Conservation (phyloP, 179 eudicot species). For the Nepenthes alata region DNA sequence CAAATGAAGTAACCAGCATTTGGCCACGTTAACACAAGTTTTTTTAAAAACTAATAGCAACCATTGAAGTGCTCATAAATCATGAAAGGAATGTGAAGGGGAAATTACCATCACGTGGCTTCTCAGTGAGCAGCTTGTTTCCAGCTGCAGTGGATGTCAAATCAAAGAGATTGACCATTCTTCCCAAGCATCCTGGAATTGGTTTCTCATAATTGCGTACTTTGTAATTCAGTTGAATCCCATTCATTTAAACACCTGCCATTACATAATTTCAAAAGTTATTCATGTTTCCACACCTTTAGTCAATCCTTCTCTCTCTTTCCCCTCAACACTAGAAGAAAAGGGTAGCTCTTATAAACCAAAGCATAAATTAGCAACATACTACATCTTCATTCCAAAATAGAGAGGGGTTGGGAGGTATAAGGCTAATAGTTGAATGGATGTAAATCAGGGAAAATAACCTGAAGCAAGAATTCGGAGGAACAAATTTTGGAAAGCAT, state of each 20-base stretch:
- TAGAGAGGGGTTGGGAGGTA: too few species aligned
- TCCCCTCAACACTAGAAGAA: not conserved
- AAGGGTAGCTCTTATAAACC: too few species aligned
- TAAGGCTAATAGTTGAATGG: too few species aligned
- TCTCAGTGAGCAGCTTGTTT: constrained; percentile 67
- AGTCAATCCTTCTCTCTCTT: not conserved
- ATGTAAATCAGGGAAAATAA: too few species aligned
- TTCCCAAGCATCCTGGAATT: constrained; percentile 75
- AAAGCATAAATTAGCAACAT: too few species aligned
- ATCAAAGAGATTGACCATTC: constrained; percentile 89
- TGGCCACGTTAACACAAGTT: too few species aligned
- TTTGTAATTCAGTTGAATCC: constrained; percentile 35
- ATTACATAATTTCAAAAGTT: constrained; percentile 4
- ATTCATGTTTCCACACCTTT: not conserved
- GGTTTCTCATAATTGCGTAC: constrained; percentile 37
- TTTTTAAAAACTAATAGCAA: not conserved
- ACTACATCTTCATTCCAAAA: too few species aligned
- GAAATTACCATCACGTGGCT: constrained; percentile 72
- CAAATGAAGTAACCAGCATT: too few species aligned
- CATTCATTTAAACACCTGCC: constrained; percentile 62
- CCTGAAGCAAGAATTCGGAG: too few species aligned
- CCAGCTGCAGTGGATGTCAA: constrained; percentile 45
- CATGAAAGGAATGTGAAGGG: constrained; percentile 1
- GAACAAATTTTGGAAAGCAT: too few species aligned
- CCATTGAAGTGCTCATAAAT: not conserved